Evolutionary conservation across 495 filamentous ascomycete genomes (phyloP), one percentile per base, ranked within the genome.

Genomic region (Cenococcum geophilum): DNA sequence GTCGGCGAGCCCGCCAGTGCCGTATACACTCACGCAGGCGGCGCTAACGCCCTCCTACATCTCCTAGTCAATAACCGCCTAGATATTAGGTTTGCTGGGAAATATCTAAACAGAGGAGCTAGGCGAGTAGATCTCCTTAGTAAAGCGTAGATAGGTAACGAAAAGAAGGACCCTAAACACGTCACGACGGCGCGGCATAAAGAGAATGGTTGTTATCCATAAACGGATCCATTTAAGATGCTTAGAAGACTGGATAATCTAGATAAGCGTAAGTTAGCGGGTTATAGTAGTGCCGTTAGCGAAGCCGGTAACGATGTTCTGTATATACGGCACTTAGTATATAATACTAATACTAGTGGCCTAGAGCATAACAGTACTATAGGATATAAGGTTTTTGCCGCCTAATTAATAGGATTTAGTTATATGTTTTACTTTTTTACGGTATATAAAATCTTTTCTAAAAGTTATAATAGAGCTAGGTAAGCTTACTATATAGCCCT

Each of bases 201-300:
- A 79, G 59, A 97, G 77, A 56, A 97, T 86, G 64, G 80, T 79
- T 60, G 91, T 91, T 88, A 98, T 95, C 88, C 89, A 97, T 16
- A 89, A 87, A 5, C 88, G 81, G 65, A 91, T 89, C 93, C 93
- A 98, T 73, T 95, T 89, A 10, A 96, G 78, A 61, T 92, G 83
- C 58, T 95, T 89, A 12, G 84, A 84, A 42, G 91, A 88, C 60
- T 91, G 89, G 60, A 97, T 86, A 67, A 95, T 85, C 93, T 93
- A 97, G 60, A 96, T 83, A 27, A 98, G 83, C 1, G 83, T 85
- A 42, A 97, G 75, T 36, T 83, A 83, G 55, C 91, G 86, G 5
- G 89, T 89, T 2, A 91, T 91, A 37, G 87, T 83, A 16, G 82
- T 91, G 55, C n/a, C n/a, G n/a, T n/a, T n/a, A n/a, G n/a, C n/a